A percentile compares a stretch with the other conserved stretches of the same genome.
Evolutionary conservation across 352 stramenopile genomes (phyloP).

Genomic region (Phytophthora colocasiae): DNA sequence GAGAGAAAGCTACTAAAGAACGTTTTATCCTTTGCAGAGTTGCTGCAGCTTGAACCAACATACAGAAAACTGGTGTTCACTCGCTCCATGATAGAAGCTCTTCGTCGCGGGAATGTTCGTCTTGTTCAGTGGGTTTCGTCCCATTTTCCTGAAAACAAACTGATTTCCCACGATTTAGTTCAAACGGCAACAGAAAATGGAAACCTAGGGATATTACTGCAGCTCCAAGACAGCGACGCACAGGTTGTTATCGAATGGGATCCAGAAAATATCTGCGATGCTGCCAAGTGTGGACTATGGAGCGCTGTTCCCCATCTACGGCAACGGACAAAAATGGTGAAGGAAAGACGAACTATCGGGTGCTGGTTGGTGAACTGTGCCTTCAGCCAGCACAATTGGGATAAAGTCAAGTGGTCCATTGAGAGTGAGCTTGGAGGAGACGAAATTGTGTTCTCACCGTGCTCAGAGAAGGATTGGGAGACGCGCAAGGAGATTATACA

Average conservation of each 20-base stretch:
- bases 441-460: not conserved
- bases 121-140: constrained; percentile 16
- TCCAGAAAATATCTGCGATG: not conserved
- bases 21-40: not conserved
- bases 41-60: constrained; percentile 11
- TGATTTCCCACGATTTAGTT: constrained; percentile 8
- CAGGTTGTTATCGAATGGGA: not conserved
- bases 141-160: constrained; percentile 9
- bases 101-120: constrained; percentile 2
- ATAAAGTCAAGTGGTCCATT: not conserved
- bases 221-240: not conserved
- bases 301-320: not conserved
- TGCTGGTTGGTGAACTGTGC: not conserved
- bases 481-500: not conserved
- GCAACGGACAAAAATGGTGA: not conserved
- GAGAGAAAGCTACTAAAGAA: constrained; percentile 3
- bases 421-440: not conserved
- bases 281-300: not conserved
- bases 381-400: not conserved
- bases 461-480: not conserved
- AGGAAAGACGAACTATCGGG: too few relatives aligned
- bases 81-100: not conserved
- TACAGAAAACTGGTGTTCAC: constrained; percentile 12
- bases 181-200: not conserved
- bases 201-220: not conserved